phyloP scores from a whole-genome alignment of 768 basidiomycete genomes.

The Lactarius akahatsu region DNA sequence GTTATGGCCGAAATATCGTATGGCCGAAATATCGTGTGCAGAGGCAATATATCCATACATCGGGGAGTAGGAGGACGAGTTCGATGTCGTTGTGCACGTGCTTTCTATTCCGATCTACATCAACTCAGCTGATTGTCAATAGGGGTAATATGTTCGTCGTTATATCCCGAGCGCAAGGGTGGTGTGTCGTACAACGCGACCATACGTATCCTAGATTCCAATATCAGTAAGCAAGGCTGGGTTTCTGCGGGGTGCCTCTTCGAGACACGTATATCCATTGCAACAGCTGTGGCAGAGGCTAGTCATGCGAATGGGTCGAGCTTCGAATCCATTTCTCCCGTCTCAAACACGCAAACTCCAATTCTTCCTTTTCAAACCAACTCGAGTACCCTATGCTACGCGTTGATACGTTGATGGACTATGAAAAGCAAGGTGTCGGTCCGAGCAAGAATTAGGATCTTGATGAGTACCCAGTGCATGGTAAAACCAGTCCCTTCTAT shows the following conservation, averaged over 20 bases:
- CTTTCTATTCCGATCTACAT: slow-evolving; percentile 25
- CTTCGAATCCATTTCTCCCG: slow-evolving; percentile 37
- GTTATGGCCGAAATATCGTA: slow-evolving; percentile 67
- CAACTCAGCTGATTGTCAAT: slow-evolving; percentile 2
- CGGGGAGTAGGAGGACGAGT: slow-evolving; percentile 98
- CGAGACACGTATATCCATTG: slow-evolving; percentile 89
- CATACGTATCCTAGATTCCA: slow-evolving; percentile 70
- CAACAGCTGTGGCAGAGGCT: slow-evolving; percentile 81
- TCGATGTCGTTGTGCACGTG: slow-evolving; percentile 92
- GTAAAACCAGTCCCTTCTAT: too few relatives aligned
- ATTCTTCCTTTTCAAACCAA: slow-evolving; percentile 85
- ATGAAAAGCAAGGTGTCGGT: slow-evolving; percentile 62
- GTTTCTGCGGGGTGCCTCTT: slow-evolving; percentile 96
- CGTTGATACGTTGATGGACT: slow-evolving; percentile 97
- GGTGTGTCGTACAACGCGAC: slow-evolving; percentile 99
- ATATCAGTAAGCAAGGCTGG: slow-evolving; percentile 87
- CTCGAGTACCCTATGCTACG: slow-evolving; percentile 93
- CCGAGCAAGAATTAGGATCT: slow-evolving; percentile 31
- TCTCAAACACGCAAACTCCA: slow-evolving; percentile 54
- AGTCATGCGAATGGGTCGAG: slow-evolving; percentile 53
- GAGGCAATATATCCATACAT: slow-evolving; percentile 98
- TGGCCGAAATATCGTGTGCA: slow-evolving; percentile 82
- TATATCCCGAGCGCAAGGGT: slow-evolving; percentile 89
- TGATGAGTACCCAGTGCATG: too few relatives aligned
- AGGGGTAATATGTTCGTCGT: slow-evolving; percentile 95